These are phyloP conservation scores for Apiospora koreana DNA, from an alignment of 2,329 filamentous ascomycete species.

Conservation along the genomic window DNA sequence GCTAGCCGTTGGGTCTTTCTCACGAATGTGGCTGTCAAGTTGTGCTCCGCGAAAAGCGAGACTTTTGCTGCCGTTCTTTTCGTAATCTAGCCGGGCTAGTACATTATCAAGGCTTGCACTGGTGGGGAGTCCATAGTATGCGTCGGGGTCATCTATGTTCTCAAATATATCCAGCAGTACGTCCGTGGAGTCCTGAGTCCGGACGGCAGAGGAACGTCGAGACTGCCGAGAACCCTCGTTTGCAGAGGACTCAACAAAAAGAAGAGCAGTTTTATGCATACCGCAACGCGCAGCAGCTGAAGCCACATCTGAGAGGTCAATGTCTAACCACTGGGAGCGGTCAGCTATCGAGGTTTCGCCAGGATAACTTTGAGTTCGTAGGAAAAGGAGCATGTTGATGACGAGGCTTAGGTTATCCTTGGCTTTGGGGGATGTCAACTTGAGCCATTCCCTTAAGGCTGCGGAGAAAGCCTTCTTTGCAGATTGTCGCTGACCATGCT, in stretches of 20 bases:
- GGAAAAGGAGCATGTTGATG: slow-evolving; percentile 79
- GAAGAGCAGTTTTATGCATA: slow-evolving; percentile 83
- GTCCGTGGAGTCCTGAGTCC: slow-evolving; percentile 59
- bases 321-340: slow-evolving; percentile 79
- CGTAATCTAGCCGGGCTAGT: slow-evolving; percentile 82
- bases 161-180: slow-evolving; percentile 82
- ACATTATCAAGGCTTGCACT: slow-evolving; percentile 75
- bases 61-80: slow-evolving; percentile 83
- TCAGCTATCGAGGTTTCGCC: slow-evolving; percentile 78
- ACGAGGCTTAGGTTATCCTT: slow-evolving; percentile 70
- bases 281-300: slow-evolving; percentile 74
- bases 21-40: slow-evolving; percentile 80
- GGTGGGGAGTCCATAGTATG: slow-evolving; percentile 89
- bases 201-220: slow-evolving; percentile 64
- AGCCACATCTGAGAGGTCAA: slow-evolving; percentile 73
- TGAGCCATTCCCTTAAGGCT: slow-evolving; percentile 66
- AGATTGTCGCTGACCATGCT: slow-evolving; percentile 61
- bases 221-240: slow-evolving; percentile 50
- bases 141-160: slow-evolving; percentile 92
- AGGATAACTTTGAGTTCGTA: slow-evolving; percentile 77
- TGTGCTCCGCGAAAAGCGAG: slow-evolving; percentile 89
- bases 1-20: slow-evolving; percentile 53
- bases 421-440: slow-evolving; percentile 41
- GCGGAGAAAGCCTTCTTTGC: slow-evolving; percentile 66
- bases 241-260: slow-evolving; percentile 76